phyloP scores from a whole-genome alignment of 148 eudicot species.

The Rhododendron ferrugineum region DNA sequence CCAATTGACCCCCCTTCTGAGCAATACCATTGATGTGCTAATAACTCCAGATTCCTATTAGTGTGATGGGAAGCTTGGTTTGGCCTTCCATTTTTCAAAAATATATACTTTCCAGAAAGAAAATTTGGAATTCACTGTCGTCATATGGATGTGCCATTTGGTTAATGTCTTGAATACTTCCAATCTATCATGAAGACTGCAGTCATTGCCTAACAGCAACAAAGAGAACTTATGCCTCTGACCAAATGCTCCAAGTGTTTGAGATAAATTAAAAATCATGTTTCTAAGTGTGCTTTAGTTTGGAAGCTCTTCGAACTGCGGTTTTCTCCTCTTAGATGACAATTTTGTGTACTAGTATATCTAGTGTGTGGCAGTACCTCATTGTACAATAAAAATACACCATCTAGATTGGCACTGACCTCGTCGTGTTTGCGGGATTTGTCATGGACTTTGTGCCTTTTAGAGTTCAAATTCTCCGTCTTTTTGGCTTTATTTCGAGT shows the following conservation, averaged over 20 bases:
- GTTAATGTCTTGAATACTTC: background rate
- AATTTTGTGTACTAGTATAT: background rate
- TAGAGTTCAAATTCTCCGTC: background rate
- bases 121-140: background rate
- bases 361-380: background rate
- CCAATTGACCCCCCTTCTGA: background rate
- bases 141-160: background rate
- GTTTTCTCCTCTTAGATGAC: background rate
- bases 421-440: background rate
- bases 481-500: background rate
- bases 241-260: background rate
- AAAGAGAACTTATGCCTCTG: background rate
- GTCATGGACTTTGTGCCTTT: background rate
- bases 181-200: background rate
- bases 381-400: background rate
- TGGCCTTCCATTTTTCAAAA: background rate
- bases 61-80: background rate
- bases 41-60: background rate
- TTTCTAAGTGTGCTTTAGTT: background rate
- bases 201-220: background rate
- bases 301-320: background rate
- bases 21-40: background rate
- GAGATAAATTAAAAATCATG: background rate
- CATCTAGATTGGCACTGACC: background rate
- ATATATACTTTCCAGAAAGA: background rate